Conservation (phyloP, 371 early-diverging fungal species). For the Mucor sp. region DNA sequence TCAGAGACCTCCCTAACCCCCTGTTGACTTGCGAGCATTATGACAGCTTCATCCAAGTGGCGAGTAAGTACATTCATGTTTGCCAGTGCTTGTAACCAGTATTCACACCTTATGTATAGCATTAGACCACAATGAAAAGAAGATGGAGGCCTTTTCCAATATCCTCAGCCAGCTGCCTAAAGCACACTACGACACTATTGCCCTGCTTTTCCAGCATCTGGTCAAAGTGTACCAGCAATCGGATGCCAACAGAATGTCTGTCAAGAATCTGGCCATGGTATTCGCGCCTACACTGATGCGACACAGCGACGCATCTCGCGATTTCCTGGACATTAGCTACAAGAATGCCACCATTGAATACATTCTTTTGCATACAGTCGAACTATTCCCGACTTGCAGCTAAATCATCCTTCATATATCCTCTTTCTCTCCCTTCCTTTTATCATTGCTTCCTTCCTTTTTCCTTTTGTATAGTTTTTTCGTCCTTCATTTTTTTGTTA, state of each 20-base stretch:
- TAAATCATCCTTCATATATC: not conserved
- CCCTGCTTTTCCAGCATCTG: slow-evolving; percentile 32
- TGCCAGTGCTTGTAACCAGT: not conserved
- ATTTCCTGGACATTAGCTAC: slow-evolving; percentile 78
- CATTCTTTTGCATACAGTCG: slow-evolving; percentile 18
- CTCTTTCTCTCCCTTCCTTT: not conserved
- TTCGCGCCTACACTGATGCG: slow-evolving; percentile 92
- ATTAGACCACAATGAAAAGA: slow-evolving; percentile 16
- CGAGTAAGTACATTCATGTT: slow-evolving; percentile 36
- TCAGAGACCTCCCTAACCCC: slow-evolving; percentile 92
- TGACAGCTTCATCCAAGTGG: slow-evolving; percentile 70
- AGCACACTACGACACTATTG: slow-evolving; percentile 43
- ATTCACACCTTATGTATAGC: slow-evolving; percentile 8
- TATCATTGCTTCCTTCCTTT: not conserved
- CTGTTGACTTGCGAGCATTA: slow-evolving; percentile 83
- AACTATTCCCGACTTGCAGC: slow-evolving; percentile 12
- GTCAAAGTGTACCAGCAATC: slow-evolving; percentile 55
- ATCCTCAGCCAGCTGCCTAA: slow-evolving; percentile 32
- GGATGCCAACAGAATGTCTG: slow-evolving; percentile 78
- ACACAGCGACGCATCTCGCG: slow-evolving; percentile 64
- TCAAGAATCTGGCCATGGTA: slow-evolving; percentile 88
- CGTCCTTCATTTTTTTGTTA: not conserved
- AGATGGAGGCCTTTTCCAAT: slow-evolving; percentile 17
- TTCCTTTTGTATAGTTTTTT: not conserved
- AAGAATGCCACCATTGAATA: slow-evolving; percentile 75